Evolutionary conservation across 2,329 filamentous ascomycete species (phyloP).

Genomic region (Lasiodiplodia hormozganensis): DNA sequence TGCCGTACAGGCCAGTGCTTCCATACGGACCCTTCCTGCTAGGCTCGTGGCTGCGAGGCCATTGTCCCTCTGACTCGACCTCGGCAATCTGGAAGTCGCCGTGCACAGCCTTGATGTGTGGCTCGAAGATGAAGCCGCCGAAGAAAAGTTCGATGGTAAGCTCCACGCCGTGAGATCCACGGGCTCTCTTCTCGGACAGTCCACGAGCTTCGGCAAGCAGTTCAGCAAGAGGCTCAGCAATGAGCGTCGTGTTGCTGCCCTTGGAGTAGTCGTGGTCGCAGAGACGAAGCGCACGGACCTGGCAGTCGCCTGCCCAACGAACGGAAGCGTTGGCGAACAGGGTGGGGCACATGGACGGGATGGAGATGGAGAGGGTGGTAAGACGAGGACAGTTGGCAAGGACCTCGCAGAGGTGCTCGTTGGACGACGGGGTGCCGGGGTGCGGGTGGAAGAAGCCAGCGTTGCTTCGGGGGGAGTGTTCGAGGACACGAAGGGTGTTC

Average conservation of each 20-base stretch:
- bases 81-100: slow-evolving; percentile 56
- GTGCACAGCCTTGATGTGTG: slow-evolving; percentile 53
- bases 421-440: slow-evolving; percentile 51
- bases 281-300: slow-evolving; percentile 57
- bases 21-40: slow-evolving; percentile 58
- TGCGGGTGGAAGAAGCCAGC: slow-evolving; percentile 61
- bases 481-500: slow-evolving; percentile 57
- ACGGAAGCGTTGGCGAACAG: slow-evolving; percentile 55
- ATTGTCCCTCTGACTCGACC: slow-evolving; percentile 48
- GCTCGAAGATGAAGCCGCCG: slow-evolving; percentile 59
- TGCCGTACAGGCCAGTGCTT: slow-evolving; percentile 57
- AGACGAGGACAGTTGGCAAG: slow-evolving; percentile 55
- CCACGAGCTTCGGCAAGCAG: slow-evolving; percentile 51
- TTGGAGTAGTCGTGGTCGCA: slow-evolving; percentile 50
- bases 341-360: slow-evolving; percentile 56
- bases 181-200: slow-evolving; percentile 49
- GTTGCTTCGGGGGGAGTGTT: slow-evolving; percentile 60
- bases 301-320: slow-evolving; percentile 55
- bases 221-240: slow-evolving; percentile 40
- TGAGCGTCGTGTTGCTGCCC: slow-evolving; percentile 36
- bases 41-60: slow-evolving; percentile 47
- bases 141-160: slow-evolving; percentile 60
- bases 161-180: slow-evolving; percentile 45
- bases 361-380: slow-evolving; percentile 56
- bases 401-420: slow-evolving; percentile 57